Conservation (phyloP, 352 stramenopile species). For the Nothophytophthora sp. region DNA sequence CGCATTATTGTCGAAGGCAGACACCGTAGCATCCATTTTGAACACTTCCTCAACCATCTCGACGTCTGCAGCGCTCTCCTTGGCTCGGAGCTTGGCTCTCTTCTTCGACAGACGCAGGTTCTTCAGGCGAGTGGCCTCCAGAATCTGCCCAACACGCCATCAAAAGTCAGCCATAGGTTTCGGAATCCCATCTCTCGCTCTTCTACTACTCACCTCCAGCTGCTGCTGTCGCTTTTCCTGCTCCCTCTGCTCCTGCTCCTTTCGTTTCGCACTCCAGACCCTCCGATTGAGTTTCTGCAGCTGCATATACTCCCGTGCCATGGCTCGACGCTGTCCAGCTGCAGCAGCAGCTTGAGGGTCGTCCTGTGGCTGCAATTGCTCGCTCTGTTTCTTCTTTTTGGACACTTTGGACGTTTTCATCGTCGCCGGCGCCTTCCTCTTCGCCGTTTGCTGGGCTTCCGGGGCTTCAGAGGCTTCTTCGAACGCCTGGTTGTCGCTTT, state of each 20-base stretch:
- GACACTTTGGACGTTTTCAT: slow-evolving; percentile 1
- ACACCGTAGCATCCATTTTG: neutral
- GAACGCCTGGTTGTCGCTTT: neutral
- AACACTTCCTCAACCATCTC: neutral
- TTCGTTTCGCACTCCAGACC: slow-evolving; percentile 32
- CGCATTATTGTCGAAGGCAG: neutral
- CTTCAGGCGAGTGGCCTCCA: slow-evolving; percentile 29
- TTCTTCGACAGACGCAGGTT: slow-evolving; percentile 25
- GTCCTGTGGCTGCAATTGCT: neutral
- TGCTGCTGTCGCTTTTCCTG: slow-evolving; percentile 45
- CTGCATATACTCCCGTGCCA: slow-evolving; percentile 71
- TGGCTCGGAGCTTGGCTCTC: slow-evolving; percentile 1
- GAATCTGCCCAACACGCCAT: too few species aligned
- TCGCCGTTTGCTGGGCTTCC: neutral
- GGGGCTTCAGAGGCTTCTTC: neutral
- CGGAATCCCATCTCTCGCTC: neutral
- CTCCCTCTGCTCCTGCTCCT: slow-evolving; percentile 36
- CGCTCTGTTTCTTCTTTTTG: slow-evolving; percentile 17
- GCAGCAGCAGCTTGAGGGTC: slow-evolving; percentile 2
- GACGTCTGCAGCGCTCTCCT: neutral
- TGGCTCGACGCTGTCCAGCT: slow-evolving; percentile 40
- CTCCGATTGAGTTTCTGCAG: slow-evolving; percentile 55
- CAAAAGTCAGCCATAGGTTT: too few species aligned
- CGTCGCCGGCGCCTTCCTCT: slow-evolving; percentile 11
- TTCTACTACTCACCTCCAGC: slow-evolving; percentile 36